phyloP scores from a whole-genome alignment of 31 red algal genomes.

The Endocladia muricata region DNA sequence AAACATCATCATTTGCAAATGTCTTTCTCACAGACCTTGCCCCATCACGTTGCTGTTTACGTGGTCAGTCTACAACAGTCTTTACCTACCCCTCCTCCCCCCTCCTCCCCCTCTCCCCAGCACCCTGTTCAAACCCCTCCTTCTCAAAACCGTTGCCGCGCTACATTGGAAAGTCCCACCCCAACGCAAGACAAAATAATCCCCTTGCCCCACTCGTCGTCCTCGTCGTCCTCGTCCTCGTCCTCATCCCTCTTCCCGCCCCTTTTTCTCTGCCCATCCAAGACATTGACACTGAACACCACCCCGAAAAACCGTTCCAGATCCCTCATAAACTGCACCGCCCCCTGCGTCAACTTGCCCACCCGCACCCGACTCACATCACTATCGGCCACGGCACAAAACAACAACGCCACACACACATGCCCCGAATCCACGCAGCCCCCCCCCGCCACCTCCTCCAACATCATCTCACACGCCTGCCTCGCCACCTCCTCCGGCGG shows the following conservation, averaged over 20 bases:
- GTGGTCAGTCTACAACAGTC: no score
- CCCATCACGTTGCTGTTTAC: no score
- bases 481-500: conserved; percentile 54
- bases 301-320: conserved; percentile 83
- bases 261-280: conserved; percentile 8
- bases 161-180: conserved; percentile 66
- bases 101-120: no score
- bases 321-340: conserved; percentile 75
- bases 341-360: conserved; percentile 54
- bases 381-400: conserved; percentile 64
- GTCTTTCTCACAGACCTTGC: no score
- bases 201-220: conserved; percentile 9
- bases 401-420: conserved; percentile 61
- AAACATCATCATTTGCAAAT: no score
- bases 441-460: conserved; percentile 74
- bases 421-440: conserved; percentile 77
- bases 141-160: conserved; percentile 54
- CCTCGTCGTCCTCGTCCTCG: background rate
- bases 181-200: conserved; percentile 80
- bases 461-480: conserved; percentile 53
- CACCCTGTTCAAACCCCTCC: background rate
- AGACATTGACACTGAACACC: conserved; percentile 59
- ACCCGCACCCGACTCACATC: conserved; percentile 72
- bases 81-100: no score
- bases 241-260: conserved; percentile 17